Conservation (phyloP, 2,329 filamentous ascomycete genomes). For the Huntiella omanensis region DNA sequence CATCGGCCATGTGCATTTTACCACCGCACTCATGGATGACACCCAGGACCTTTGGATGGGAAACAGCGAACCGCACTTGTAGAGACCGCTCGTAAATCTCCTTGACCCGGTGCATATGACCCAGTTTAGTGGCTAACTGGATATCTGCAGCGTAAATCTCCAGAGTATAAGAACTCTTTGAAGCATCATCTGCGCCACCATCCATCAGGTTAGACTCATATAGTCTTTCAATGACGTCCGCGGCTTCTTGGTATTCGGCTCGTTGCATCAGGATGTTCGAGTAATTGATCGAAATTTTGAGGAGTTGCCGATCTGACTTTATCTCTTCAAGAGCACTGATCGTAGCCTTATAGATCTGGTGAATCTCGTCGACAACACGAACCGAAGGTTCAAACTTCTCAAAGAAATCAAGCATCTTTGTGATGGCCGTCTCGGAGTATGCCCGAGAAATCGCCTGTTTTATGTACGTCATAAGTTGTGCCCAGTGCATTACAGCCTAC, state of each 20-base stretch:
- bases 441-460: conserved; percentile 93
- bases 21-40: conserved; percentile 97
- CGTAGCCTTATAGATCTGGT: conserved; percentile 86
- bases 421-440: conserved; percentile 98
- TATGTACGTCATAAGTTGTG: conserved; percentile 89
- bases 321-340: conserved; percentile 90
- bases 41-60: conserved; percentile 97
- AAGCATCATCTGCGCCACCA: conserved; percentile 77
- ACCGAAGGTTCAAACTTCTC: conserved; percentile 61
- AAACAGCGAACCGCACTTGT: conserved; percentile 86
- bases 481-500: conserved; percentile 80
- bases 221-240: conserved; percentile 69
- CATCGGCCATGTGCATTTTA: conserved; percentile 99
- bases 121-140: conserved; percentile 92
- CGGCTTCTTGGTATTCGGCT: conserved; percentile 66
- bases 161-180: conserved; percentile 87
- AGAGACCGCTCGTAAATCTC: conserved; percentile 78
- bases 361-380: conserved; percentile 62
- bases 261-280: conserved; percentile 79
- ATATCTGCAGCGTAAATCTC: conserved; percentile 96
- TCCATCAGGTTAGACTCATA: conserved; percentile 75
- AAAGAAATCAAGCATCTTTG: conserved; percentile 96
- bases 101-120: conserved; percentile 95
- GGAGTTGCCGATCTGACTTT: conserved; percentile 91
- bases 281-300: conserved; percentile 97